Percentiles rank a stretch among this genome's conserved stretches.
Evolutionary conservation across 106 monocot genomes (phyloP).

Genomic region (Phalaenopsis equestris): DNA sequence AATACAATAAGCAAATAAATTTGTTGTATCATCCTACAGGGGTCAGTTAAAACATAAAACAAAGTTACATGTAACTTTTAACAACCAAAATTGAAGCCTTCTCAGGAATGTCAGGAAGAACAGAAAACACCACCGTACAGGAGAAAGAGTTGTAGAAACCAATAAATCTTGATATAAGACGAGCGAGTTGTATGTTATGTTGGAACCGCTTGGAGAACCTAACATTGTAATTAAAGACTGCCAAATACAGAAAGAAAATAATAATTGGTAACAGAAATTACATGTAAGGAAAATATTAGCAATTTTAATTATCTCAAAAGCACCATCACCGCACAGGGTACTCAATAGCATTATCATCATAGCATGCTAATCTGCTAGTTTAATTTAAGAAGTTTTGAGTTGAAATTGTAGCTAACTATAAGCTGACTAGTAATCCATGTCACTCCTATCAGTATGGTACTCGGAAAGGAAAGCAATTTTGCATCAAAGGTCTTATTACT

Average conservation of each 20-base stretch:
- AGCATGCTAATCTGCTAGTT: background rate
- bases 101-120: background rate
- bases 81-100: conserved; percentile 5
- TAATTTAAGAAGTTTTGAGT: background rate
- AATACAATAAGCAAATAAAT: conserved; percentile 61
- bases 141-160: conserved; percentile 83
- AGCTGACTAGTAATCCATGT: background rate
- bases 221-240: conserved; percentile 79
- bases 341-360: background rate
- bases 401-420: background rate
- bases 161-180: conserved; percentile 85
- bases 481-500: background rate
- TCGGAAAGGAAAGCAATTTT: background rate
- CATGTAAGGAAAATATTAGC: background rate
- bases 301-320: background rate
- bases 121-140: conserved; percentile 56
- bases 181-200: conserved; percentile 49
- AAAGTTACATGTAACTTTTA: background rate
- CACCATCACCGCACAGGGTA: background rate
- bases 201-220: conserved; percentile 43
- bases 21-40: conserved; percentile 75
- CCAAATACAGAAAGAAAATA: conserved; percentile 13
- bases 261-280: background rate
- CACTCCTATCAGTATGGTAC: background rate
- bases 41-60: background rate